Conservation (phyloP, 2,329 filamentous ascomycete species). For the Trichoderma hamatum region DNA sequence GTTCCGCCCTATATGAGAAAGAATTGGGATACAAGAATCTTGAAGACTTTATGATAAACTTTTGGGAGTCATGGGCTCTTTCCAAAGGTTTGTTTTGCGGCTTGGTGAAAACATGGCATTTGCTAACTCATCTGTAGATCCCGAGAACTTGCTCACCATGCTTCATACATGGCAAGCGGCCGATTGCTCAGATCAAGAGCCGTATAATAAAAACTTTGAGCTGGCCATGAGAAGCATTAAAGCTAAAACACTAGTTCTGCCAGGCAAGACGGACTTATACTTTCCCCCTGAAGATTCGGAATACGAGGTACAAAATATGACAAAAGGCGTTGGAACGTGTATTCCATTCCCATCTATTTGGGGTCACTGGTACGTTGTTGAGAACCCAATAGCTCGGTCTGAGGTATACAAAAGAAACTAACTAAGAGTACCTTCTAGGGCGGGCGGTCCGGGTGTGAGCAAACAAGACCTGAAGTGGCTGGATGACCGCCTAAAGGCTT, state of each 20-base stretch:
- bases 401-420: background rate
- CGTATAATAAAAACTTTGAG: constrained; percentile 68
- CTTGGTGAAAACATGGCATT: background rate
- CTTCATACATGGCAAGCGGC: constrained; percentile 77
- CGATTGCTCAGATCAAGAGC: constrained; percentile 69
- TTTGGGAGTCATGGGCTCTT: constrained; percentile 76
- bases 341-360: constrained; percentile 47
- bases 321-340: constrained; percentile 38
- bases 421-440: constrained; percentile 44
- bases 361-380: constrained; percentile 44
- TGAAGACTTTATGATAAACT: constrained; percentile 73
- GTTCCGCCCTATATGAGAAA: constrained; percentile 64
- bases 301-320: constrained; percentile 64
- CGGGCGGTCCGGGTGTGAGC: constrained; percentile 71
- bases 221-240: constrained; percentile 70
- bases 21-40: constrained; percentile 66
- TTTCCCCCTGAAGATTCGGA: constrained; percentile 81
- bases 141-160: constrained; percentile 76
- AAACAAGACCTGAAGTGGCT: constrained; percentile 73
- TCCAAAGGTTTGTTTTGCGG: constrained; percentile 57
- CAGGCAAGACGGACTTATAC: constrained; percentile 74
- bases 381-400: background rate
- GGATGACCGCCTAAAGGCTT: constrained; percentile 60
- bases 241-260: constrained; percentile 71
- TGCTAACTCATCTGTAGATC: constrained; percentile 48